phyloP scores from a whole-genome alignment of 176 grass and related monocot species.

The Olyra latifolia region DNA sequence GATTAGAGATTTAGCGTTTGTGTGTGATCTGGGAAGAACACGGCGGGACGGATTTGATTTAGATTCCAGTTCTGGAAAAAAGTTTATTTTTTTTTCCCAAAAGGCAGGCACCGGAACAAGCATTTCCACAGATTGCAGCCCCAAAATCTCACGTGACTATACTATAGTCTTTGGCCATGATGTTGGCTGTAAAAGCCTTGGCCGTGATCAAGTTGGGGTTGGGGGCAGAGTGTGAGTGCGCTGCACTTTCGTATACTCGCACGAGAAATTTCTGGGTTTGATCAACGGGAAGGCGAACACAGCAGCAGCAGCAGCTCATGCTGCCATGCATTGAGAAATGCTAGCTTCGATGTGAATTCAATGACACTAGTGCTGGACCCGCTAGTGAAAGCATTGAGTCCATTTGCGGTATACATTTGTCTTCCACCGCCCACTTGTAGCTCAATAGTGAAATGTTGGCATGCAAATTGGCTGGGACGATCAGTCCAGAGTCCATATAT shows the following conservation, averaged over 20 bases:
- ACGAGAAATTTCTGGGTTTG: background rate
- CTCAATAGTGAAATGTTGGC: background rate
- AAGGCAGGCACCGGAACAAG: background rate
- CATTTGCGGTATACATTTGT: background rate
- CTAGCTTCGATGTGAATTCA: background rate
- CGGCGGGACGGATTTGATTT: slow-evolving; percentile 1
- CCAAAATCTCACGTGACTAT: slow-evolving; percentile 28
- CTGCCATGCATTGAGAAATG: background rate
- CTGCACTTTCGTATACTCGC: background rate
- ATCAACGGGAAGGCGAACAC: background rate
- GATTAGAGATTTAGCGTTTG: background rate
- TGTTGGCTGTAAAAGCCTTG: slow-evolving; percentile 1
- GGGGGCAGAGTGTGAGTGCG: background rate
- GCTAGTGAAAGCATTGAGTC: background rate
- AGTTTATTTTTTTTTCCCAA: too few relatives aligned
- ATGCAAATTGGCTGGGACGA: background rate
- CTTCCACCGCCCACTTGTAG: background rate
- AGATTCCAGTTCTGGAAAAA: slow-evolving; percentile 26
- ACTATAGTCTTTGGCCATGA: background rate
- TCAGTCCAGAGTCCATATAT: background rate
- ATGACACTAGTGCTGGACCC: background rate
- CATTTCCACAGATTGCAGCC: slow-evolving; percentile 2
- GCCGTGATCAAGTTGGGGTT: background rate
- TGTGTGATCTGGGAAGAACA: slow-evolving; percentile 35
- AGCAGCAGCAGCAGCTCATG: background rate